These are phyloP conservation scores for Orobanche coerulescens DNA, from an alignment of 257 asterid species.

Conservation along the genomic window DNA sequence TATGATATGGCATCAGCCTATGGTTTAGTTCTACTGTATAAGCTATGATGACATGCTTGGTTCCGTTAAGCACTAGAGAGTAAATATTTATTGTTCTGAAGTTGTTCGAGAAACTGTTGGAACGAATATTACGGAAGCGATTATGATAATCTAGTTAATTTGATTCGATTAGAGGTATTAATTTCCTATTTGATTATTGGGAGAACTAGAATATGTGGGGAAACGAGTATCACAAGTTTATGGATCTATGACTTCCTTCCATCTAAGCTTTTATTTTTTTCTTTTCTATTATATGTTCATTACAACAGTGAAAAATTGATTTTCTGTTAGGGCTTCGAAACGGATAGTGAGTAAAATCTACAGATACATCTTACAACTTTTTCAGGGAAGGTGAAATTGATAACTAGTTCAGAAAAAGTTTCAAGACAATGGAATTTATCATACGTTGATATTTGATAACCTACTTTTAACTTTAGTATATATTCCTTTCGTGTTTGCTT, in stretches of 20 bases:
- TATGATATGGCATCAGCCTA: neutral
- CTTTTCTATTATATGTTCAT: neutral
- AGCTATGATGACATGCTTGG: neutral
- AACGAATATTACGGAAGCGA: neutral
- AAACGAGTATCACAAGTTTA: neutral
- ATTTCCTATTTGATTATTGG: neutral
- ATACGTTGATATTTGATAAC: neutral
- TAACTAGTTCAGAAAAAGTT: slow-evolving; percentile 6
- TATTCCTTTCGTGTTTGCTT: neutral
- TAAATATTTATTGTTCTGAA: neutral
- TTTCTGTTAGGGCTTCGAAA: too few relatives aligned
- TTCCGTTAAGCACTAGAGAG: neutral
- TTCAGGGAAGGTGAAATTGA: neutral
- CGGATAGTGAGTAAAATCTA: too few relatives aligned
- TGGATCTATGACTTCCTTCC: neutral
- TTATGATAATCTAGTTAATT: neutral
- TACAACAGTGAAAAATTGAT: neutral
- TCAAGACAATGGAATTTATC: neutral
- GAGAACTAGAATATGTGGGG: neutral
- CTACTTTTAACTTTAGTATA: neutral
- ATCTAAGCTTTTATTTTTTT: neutral
- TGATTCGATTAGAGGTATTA: neutral
- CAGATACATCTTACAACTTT: too few relatives aligned
- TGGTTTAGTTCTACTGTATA: neutral
- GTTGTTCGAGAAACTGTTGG: neutral